Base-by-base conservation (phyloP, 177 flowering plant species). In the Vitis hybrid region DNA sequence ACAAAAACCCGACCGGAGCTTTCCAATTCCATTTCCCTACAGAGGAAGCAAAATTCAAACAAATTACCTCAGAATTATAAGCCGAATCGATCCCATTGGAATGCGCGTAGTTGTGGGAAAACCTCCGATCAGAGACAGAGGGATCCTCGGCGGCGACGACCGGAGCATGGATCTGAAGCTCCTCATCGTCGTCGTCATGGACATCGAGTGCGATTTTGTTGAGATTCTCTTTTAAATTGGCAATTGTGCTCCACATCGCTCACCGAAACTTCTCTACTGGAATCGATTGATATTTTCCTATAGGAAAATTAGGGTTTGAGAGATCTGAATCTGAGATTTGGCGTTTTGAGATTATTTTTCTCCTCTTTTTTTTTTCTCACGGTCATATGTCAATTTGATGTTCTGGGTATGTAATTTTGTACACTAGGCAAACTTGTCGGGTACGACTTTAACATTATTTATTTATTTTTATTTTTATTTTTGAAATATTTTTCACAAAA, bases 151-250 rank as follows among this genome's bases (percentile, higher is more conserved):
- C 69, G 49, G 84, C 83, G 51, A 78, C 67, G 52, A 39, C 13
- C 9, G 82, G 69, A 72, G 74, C 83, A 57, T 83, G 72, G 77
- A 82, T 81, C 77, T 78, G 83, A 51, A 85, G 76, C 80, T 82
- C 88, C 4, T 85, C 82, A 18, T 77, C 90, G 7, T 78, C 83
- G 11, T 83, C 89, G 39, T 84, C 90, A 67, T 92, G 94, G 22
- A 95, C 98, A 51, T 90, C 99, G 15, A 85, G 87, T 1, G 92
- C 93, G 67, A 95, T 89, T 83, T 88, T 93, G 66, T 87, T 83
- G 63, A 95, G 78, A 75, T 86, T 95, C 68, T 93, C 98, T 71
- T 91, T 95, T 79, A 87, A 78, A 83, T 86, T 90, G 5, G 92
- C 96, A 3, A 94, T 84, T 49, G 96, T 74, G 70, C 75, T 85